Evolutionary conservation across 2,329 filamentous ascomycete species (phyloP), one percentile per base, ranked within the genome.

Genomic region (Pyrenophora graminea): DNA sequence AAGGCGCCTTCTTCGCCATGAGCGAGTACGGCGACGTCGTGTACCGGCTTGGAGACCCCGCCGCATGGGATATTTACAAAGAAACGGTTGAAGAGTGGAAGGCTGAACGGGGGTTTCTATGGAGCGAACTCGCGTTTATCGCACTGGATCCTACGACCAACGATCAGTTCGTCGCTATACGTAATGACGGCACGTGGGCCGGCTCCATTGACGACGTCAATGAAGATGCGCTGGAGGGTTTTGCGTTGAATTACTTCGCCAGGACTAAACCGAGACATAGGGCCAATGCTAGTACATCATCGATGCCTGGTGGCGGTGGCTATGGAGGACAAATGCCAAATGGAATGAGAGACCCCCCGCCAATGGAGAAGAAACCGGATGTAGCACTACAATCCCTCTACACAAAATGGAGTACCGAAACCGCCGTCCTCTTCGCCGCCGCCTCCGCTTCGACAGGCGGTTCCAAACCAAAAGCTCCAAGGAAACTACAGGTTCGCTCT

Each of bases 61-160:
- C 64, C 5, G 48, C 54, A 10, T 72, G 68, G 66, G 53, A 59
- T 2, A 68, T 67, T 3, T 70, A 66, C 45, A 56, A 63, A 41
- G 70, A 73, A 45, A 73, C 70, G 5, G 53, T 70, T 0, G 67
- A 71, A 25, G 70, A 73, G 38, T 73, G 70, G 70, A 65, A 64
- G 21, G 53, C 50, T 1, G 69, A 72, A 25, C 45, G 31, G 6
- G 64, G 57, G 1, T 72, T 72, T 37, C 40, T 59, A 3, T 72
- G 70, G 69, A 66, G 48, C 39, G 59, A 68, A 8, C 44, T 73
- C 6, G 56, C 64, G 2, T 72, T 67, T 39, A 64, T 72, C 2
- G 50, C 66, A 1, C 59, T 73, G 10, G 68, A 72, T 43, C 53
- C 69, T 3, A 60, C 59, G 3, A 61, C 50, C 4, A 33, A 59